Conservation (phyloP, 805 yeast genomes). For the Saccharomycopsis sp. region DNA sequence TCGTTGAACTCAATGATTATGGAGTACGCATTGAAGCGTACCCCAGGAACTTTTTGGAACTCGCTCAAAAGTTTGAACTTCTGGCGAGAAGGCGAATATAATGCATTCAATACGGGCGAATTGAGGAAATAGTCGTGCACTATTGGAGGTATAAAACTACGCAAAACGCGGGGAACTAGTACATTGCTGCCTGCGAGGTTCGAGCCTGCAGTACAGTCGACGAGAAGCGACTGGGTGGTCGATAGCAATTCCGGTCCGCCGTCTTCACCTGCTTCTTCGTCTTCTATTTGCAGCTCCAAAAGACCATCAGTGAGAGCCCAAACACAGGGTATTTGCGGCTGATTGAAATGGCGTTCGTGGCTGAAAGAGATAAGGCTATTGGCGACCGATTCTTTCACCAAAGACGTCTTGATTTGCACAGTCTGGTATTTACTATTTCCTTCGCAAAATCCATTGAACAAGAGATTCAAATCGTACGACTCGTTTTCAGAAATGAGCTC, state of each 20-base stretch:
- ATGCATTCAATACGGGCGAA: background rate
- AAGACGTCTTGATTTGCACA: background rate
- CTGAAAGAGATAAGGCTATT: background rate
- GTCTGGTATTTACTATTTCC: background rate
- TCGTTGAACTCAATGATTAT: conserved; percentile 14
- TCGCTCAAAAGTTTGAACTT: conserved; percentile 1
- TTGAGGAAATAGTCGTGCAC: conserved; percentile 3
- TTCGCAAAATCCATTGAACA: conserved; percentile 1
- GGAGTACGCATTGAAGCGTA: background rate
- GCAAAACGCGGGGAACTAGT: conserved; percentile 8
- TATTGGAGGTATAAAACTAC: conserved; percentile 8
- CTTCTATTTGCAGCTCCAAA: background rate
- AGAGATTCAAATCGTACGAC: conserved; percentile 11
- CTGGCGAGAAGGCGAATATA: background rate
- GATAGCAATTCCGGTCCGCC: background rate
- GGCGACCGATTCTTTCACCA: background rate
- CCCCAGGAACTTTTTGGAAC: background rate
- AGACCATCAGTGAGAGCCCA: background rate
- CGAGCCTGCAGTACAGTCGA: conserved; percentile 2
- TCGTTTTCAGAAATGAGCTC: background rate
- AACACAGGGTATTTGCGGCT: background rate
- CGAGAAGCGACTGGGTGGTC: conserved; percentile 1
- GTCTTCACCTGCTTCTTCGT: background rate
- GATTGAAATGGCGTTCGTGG: background rate
- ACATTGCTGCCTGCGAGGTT: background rate